Evolutionary conservation across 225 moss, liverwort and hornwort genomes (phyloP), one percentile per base, ranked within the genome.

Genomic region (Pseudoscleropodium purum): DNA sequence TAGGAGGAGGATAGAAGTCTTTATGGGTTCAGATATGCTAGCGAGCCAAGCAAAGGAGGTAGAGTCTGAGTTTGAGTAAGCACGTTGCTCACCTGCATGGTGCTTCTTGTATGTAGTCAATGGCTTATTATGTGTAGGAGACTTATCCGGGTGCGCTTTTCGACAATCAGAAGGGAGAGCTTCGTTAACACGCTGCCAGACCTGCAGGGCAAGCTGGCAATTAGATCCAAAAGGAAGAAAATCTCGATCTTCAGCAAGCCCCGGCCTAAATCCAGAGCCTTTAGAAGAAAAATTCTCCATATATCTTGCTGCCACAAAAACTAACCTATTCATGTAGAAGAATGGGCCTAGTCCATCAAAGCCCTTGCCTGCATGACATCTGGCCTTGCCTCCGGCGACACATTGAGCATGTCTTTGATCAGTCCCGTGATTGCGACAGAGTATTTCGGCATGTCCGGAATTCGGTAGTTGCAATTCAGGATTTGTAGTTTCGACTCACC

Each of bases 301-400:
- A 81, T 43, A 92, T 92, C 91, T 93, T 92, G 96, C 97, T 96
- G 94, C 95, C 94, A 96, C 94, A 94, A 96, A 97, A 95, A 98
- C 98, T 98, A 98, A 98, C 98, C 98, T 98, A 98, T 90, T 96
- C 93, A 97, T 95, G 96, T 93, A 98, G 98, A 94, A 95, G 94
- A 93, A 95, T 96, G 94, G 96, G 97, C 97, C 96, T 93, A 96
- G 92, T 96, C 95, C 95, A 97, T 94, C 97, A 97, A 95, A 97
- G 97, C 97, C 97, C 98, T 98, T 98, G 98, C 98, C 98, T 98
- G 98, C 96, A 95, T 96, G 92, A 96, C 95, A 99, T 97, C 97
- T 74, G 99, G 99, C 95, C 99, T 97, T 86, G 94, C 95, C 88
- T 96, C 96, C 89, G 99, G 99, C 88, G 95, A 97, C 85, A 96